phyloP scores from a whole-genome alignment of 345 rosid species.

The Aethionema arabicum region DNA sequence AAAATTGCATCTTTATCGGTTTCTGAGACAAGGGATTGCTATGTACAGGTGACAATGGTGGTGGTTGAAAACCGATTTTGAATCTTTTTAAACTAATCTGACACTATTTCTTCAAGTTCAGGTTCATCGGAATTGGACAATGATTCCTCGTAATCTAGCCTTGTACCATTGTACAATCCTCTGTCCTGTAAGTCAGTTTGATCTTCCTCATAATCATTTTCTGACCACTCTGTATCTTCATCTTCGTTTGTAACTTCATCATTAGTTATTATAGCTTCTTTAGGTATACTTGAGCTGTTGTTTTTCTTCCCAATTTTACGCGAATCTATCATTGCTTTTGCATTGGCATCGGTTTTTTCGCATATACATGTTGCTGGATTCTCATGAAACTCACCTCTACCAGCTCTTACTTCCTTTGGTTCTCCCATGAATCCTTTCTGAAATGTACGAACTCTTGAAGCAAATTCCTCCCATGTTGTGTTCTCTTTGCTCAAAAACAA shows the following conservation, averaged over 20 bases:
- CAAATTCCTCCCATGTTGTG: constrained; percentile 87
- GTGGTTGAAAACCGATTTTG: background rate
- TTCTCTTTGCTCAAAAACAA: constrained; percentile 63
- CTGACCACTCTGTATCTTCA: constrained; percentile 59
- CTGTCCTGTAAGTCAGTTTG: constrained; percentile 44
- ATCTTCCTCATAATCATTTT: constrained; percentile 64
- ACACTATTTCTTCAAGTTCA: constrained; percentile 78
- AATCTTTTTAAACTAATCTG: constrained; percentile 46
- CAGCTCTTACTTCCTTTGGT: constrained; percentile 89
- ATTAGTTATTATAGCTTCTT: constrained; percentile 24
- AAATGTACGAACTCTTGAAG: constrained; percentile 62
- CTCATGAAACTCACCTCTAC: constrained; percentile 99
- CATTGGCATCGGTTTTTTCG: constrained; percentile 54
- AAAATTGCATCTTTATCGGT: constrained; percentile 8
- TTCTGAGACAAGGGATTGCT: constrained; percentile 4
- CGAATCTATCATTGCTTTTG: constrained; percentile 34
- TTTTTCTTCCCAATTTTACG: constrained; percentile 55
- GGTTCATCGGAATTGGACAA: constrained; percentile 57
- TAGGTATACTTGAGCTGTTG: constrained; percentile 31
- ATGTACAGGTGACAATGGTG: constrained; percentile 32
- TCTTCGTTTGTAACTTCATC: constrained; percentile 44
- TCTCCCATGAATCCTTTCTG: constrained; percentile 97
- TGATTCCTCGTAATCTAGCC: constrained; percentile 57
- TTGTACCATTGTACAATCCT: constrained; percentile 44
- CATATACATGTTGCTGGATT: constrained; percentile 92